Percentiles rank a stretch among this genome's conserved stretches.
These are phyloP conservation scores for Leptomonas seymouri DNA, from an alignment of 208 protist species.

Conservation along the genomic window DNA sequence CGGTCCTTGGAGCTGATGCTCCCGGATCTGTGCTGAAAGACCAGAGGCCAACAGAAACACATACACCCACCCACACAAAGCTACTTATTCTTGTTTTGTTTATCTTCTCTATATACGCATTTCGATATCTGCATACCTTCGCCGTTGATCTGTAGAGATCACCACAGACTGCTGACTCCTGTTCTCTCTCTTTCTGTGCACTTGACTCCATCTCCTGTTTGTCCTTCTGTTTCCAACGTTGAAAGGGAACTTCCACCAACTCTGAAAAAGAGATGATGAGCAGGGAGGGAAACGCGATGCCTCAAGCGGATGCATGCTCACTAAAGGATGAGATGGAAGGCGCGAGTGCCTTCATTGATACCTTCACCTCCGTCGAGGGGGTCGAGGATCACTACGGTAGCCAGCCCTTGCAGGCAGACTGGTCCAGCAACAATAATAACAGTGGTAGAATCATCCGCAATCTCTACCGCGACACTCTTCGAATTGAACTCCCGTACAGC, in stretches of 20 bases:
- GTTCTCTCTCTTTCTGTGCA: too few relatives aligned
- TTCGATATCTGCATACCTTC: not conserved
- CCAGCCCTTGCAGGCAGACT: not conserved
- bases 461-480: constrained; percentile 12
- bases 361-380: not conserved
- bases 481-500: constrained; percentile 28
- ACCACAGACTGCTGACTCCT: too few relatives aligned
- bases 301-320: not conserved
- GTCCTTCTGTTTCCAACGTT: too few relatives aligned
- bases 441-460: not conserved
- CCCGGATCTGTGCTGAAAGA: too few relatives aligned
- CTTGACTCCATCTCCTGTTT: too few relatives aligned
- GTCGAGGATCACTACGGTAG: not conserved
- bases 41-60: too few relatives aligned
- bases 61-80: too few relatives aligned
- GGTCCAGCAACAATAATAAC: not conserved
- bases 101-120: constrained; percentile 1
- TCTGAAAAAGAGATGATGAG: too few relatives aligned
- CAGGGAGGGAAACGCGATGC: not conserved
- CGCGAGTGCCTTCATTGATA: not conserved
- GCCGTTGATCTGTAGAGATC: not conserved
- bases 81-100: too few relatives aligned
- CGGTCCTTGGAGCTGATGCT: too few relatives aligned
- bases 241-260: too few relatives aligned
- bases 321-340: not conserved